A percentile compares a stretch with the other conserved stretches of the same genome.
These are phyloP conservation scores for Xylaria telfairii DNA, from an alignment of 495 filamentous ascomycete species.

Conservation along the genomic window DNA sequence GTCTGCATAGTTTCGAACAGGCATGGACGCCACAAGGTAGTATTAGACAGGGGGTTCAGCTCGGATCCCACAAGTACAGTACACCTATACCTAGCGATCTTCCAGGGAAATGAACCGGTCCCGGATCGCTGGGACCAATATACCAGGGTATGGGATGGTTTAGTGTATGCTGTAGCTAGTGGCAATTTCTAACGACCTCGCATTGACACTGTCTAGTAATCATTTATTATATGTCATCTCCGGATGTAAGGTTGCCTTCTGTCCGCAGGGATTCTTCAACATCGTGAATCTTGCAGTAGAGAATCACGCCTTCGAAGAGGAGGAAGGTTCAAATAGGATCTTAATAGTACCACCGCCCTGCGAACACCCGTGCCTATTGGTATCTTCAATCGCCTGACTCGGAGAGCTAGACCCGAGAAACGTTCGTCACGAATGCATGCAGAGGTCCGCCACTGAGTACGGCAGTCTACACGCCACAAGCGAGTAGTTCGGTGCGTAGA, in stretches of 20 bases:
- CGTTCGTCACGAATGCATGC: conserved; percentile 10
- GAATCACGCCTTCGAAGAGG: not conserved
- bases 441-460: not conserved
- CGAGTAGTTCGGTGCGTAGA: not conserved
- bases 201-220: conserved; percentile 8
- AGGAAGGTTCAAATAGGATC: not conserved
- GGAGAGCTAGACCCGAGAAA: not conserved
- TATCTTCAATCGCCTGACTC: not conserved
- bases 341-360: not conserved
- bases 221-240: conserved; percentile 21
- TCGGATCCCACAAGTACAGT: conserved; percentile 6
- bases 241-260: not conserved
- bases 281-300: not conserved
- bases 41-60: conserved; percentile 24
- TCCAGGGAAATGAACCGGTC: conserved; percentile 24
- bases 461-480: not conserved
- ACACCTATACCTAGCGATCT: conserved; percentile 14
- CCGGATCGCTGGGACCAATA: conserved; percentile 25
- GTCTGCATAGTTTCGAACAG: conserved; percentile 15
- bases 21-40: conserved; percentile 16
- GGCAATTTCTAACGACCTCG: not conserved
- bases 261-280: not conserved
- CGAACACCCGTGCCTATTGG: not conserved
- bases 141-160: conserved; percentile 14
- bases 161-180: not conserved